Base-by-base conservation (phyloP, 495 filamentous ascomycete species). In the Penicillium tannophilum region DNA sequence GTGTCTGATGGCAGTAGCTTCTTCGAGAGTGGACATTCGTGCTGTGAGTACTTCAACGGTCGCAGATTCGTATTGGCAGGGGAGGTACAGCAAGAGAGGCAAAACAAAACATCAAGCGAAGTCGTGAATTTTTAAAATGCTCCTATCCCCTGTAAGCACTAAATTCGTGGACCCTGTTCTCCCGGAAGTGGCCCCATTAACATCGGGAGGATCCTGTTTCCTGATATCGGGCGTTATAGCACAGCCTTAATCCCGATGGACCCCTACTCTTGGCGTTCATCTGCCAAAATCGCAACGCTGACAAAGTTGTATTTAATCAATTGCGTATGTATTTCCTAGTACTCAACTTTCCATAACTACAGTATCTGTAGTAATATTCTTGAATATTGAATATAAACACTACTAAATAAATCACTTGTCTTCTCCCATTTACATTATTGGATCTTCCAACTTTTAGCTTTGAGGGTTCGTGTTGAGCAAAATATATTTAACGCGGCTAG, bases 1-100 rank as follows among this genome's bases (percentile, higher is more conserved):
- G 16, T 64, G 26, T 36, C 39, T 35, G 23, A 43, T n/a, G 6
- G 49, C 24, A 3, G 57, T 24, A 6, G 44, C 54, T 44, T 55
- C 53, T 24, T 52, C 31, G 20, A 54, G 43, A 2, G 53, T 58
- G 6, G 57, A 60, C 61, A 63, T 63, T 28, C 4, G 7, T 20
- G 42, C 10, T 17, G 19, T 4, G 42, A 8, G 5, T 17, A 3
- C 2, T 6, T 6, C 20, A 17, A 44, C 42, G 4, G 42, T 44
- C 42, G 42, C 36, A 44, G 42, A 19, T 44, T 44, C 5, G n/a
- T 1, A 44, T 20, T 44, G 1, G 0, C 7, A 14, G 16, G 16
- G 0, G 2, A 14, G 16, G 4, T 17, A 8, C 20, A 44, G 6
- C 16, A 36, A 36, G 31, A 14, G 33, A 14, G 8, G 9, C 10